Percentiles rank a stretch among this genome's conserved stretches.
Evolutionary conservation across 192 early-diverging fungal genomes (phyloP).

Genomic region (Gaertneriomyces semiglobifer): DNA sequence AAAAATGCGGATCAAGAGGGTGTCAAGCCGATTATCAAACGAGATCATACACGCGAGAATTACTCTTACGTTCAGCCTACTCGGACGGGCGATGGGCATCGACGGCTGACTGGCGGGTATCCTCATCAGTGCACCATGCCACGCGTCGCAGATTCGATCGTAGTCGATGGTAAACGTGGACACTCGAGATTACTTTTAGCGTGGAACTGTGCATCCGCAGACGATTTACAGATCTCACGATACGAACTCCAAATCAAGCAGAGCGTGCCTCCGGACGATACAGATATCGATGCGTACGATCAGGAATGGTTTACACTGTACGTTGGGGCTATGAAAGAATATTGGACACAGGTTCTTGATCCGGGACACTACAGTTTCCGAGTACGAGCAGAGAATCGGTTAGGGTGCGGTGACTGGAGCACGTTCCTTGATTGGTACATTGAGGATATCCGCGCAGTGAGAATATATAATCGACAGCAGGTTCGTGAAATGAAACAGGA

Average conservation of each 20-base stretch:
- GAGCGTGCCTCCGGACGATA: not conserved
- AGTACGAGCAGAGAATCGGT: conserved; percentile 25
- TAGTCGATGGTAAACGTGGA: conserved; percentile 22
- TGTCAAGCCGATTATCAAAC: conserved; percentile 24
- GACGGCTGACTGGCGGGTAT: conserved; percentile 30
- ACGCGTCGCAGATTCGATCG: conserved; percentile 11
- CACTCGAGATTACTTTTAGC: conserved; percentile 10
- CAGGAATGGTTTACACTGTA: conserved; percentile 23
- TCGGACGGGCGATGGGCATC: conserved; percentile 22
- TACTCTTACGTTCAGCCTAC: conserved; percentile 1
- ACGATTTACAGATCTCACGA: conserved; percentile 28
- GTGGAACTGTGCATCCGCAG: conserved; percentile 27
- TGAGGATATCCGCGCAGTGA: conserved; percentile 22
- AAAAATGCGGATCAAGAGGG: conserved; percentile 31
- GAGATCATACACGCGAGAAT: conserved; percentile 4
- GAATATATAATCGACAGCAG: conserved; percentile 7
- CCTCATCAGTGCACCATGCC: conserved; percentile 34
- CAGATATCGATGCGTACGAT: not conserved
- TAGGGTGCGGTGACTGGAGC: conserved; percentile 29
- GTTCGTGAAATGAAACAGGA: conserved; percentile 19
- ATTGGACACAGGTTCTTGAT: conserved; percentile 20
- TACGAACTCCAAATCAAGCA: conserved; percentile 32
- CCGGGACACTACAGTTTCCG: conserved; percentile 32
- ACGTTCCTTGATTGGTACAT: conserved; percentile 23
- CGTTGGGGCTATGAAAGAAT: conserved; percentile 23